These are phyloP conservation scores for Trichosphaerium sp. DNA, from an alignment of 78 protist genomes.

Conservation along the genomic window DNA sequence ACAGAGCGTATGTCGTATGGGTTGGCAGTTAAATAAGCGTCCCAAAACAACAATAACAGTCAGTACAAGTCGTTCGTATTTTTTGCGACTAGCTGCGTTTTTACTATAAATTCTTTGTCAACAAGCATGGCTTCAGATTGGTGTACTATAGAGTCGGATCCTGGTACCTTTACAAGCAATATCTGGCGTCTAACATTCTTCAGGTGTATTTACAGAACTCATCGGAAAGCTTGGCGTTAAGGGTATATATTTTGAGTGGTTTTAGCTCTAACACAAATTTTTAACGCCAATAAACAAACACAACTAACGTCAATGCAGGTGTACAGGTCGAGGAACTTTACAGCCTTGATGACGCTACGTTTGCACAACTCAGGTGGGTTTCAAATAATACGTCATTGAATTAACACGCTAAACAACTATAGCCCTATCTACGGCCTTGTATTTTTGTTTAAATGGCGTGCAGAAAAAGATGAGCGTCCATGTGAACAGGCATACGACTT, in stretches of 20 bases:
- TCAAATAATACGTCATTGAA: neutral
- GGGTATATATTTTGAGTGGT: no score
- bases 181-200: neutral
- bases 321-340: constrained; percentile 87
- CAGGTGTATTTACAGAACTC: constrained; percentile 92
- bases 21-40: no score
- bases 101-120: no score
- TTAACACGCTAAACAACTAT: neutral
- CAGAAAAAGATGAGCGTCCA: constrained; percentile 21
- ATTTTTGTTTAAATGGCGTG: constrained; percentile 83
- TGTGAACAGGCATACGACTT: constrained; percentile 6
- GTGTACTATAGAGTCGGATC: constrained; percentile 67
- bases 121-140: no score
- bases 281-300: no score
- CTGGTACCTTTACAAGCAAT: constrained; percentile 1
- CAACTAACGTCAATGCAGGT: no score
- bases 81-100: no score
- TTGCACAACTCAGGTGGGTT: constrained; percentile 15
- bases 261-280: no score
- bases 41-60: no score
- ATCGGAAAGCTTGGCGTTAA: constrained; percentile 76
- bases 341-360: constrained; percentile 59
- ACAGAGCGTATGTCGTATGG: no score
- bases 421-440: constrained; percentile 80
- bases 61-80: no score